Conservation (phyloP, 371 early-diverging fungal species). For the Mucor circinelloides region DNA sequence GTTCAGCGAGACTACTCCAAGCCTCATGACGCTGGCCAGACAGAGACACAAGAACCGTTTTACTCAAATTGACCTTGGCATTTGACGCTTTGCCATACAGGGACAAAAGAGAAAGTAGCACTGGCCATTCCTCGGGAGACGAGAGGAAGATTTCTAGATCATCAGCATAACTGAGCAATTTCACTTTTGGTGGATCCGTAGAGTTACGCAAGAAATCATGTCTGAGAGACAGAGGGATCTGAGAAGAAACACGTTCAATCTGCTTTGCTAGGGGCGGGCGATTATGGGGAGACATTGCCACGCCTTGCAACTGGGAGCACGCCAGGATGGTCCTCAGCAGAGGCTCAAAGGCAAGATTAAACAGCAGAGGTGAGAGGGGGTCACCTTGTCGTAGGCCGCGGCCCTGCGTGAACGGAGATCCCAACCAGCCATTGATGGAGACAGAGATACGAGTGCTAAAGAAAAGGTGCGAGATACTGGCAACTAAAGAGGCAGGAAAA, state of each 20-base stretch:
- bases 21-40: background rate
- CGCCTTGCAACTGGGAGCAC: background rate
- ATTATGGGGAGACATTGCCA: background rate
- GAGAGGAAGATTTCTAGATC: background rate
- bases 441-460: background rate
- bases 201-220: too few relatives aligned
- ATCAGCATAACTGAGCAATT: conserved; percentile 23
- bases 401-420: background rate
- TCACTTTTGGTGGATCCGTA: background rate
- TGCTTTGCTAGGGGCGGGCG: too few relatives aligned
- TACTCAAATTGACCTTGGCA: conserved; percentile 12
- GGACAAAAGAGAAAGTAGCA: too few relatives aligned
- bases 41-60: conserved; percentile 14
- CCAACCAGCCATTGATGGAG: conserved; percentile 17
- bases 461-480: background rate
- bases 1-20: background rate
- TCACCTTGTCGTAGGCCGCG: conserved; percentile 22
- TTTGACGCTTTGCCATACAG: conserved; percentile 5
- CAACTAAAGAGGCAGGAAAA: background rate
- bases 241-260: too few relatives aligned
- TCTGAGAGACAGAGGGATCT: too few relatives aligned
- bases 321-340: background rate
- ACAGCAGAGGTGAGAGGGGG: conserved; percentile 17
- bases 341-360: conserved; percentile 18
- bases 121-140: too few relatives aligned